Conservation (phyloP, 495 filamentous ascomycete genomes). For the Tuber melanosporum region DNA sequence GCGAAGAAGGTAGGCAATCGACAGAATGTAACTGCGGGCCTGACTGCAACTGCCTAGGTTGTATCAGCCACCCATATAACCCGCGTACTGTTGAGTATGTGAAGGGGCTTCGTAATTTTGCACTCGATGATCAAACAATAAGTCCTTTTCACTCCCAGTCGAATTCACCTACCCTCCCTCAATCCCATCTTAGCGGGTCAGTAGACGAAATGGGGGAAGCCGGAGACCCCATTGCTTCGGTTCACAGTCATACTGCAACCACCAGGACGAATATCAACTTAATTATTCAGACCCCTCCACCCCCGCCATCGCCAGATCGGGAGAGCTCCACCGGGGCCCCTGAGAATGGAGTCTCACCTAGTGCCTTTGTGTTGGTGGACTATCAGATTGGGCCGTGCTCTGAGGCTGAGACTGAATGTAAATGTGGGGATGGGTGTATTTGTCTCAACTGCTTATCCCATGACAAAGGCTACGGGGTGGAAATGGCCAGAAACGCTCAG, state of each 20-base stretch:
- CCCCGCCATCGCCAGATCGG: constrained; percentile 22
- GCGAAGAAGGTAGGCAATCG: constrained; percentile 18
- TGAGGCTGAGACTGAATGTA: constrained; percentile 30
- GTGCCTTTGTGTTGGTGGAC: constrained; percentile 34
- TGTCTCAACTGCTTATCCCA: constrained; percentile 38
- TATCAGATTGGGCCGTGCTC: constrained; percentile 35
- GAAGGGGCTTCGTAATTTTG: constrained; percentile 29
- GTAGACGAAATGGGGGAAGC: background rate
- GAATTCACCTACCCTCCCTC: constrained; percentile 15
- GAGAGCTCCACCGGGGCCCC: constrained; percentile 23
- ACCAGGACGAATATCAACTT: constrained; percentile 13
- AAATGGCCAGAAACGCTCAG: background rate
- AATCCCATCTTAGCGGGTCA: constrained; percentile 13
- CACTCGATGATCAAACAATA: constrained; percentile 18
- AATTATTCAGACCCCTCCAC: constrained; percentile 9
- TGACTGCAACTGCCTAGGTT: constrained; percentile 28
- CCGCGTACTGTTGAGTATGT: constrained; percentile 32
- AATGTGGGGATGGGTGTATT: constrained; percentile 37
- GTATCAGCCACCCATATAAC: constrained; percentile 32
- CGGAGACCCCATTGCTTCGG: constrained; percentile 7
- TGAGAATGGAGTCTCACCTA: constrained; percentile 30
- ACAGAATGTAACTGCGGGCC: constrained; percentile 26
- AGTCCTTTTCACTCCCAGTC: background rate
- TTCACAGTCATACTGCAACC: constrained; percentile 10
- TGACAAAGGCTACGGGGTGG: constrained; percentile 28